Evolutionary conservation across 1,284 basidiomycete species (phyloP), one percentile per base, ranked within the genome.

Genomic region (Termitomyces sp.): DNA sequence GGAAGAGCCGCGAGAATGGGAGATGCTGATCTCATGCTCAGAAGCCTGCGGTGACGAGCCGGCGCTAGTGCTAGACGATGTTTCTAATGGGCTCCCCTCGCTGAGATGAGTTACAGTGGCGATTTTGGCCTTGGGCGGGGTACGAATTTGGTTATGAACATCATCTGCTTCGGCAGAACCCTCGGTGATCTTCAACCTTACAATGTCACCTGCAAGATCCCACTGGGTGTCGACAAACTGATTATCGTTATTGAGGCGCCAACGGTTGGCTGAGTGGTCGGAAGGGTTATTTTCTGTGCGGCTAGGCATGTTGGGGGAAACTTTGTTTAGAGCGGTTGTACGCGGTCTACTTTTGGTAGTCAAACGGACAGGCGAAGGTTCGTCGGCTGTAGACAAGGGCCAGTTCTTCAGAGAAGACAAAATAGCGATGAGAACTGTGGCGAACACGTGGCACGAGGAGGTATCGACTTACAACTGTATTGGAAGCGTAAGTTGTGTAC

Each of bases 1-100:
- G 10, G 88, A 89, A 19, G 86, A 87, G 46, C 83, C 88, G 52
- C 86, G 81, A 56, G 86, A 88, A 67, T 89, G 87, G 55, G 83
- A 81, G 37, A 80, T 74, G 51, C 69, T 76, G 60, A 82, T 77
- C 53, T 76, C 75, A 66, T 84, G 79, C 60, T 86, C 84, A 53
- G 80, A 77, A 44, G 76, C 69, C 56, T 80, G 80, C n/a, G 86
- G 83, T 35, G 86, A 86, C 40, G 87, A 88, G 60, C 81, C 83
- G 45, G 81, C 70, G 65, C 86, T 88, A 49, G 81, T 76, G 62
- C 78, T 81, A 24, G 86, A 88, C 31, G 80, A 78, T 5, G 83
- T 81, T 63, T 88, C 86, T 45, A 88, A 72, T 31, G 86, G 84
- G 61, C 86, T 89, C 16, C 78, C 68, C 58, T 88, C 84, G 34